Evolutionary conservation across 306 rosid species (phyloP), one percentile per base, ranked within the genome.

Genomic region (Cucurbita pepo): DNA sequence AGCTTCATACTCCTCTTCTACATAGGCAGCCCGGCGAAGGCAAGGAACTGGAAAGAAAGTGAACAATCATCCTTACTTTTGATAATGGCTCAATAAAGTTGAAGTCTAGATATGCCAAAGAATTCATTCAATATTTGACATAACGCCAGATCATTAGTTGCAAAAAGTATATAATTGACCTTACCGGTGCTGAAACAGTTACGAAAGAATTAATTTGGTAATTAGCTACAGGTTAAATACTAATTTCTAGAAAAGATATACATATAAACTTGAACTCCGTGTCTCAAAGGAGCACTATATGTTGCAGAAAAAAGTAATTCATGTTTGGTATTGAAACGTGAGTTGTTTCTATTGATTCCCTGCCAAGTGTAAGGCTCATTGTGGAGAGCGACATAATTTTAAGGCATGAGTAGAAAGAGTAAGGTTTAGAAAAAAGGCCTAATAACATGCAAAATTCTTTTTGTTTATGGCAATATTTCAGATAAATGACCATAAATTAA

Each of bases 1-100:
- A 72, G 99, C 99, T 85, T 94, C 99, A 58, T 94, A 94, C 73
- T 94, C 99, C 83, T 91, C 99, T 84, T 89, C 97, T 47, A 94
- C 83, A 82, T 87, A 90, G 30, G 89, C 91, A 76, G 92, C 99
- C 79, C 97, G 92, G 21, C 96, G 86, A 63, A 88, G 78, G 85
- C 99, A 94, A 75, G 97, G 99, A 79, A 94, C 99, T 90, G 90
- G 71, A 67, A 69, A 73, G 54, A 14, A 75, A 61, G 30, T 22
- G 57, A 56, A 71, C 6, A 57, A 43, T 6, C 30, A 43, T 51
- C 65, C 34, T 60, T 70, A 60, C n/a, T 73, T 22, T 19, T 44
- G 8, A 43, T 44, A 54, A 52, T 30, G 75, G 18, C 56, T 71
- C 50, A 54, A 55, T 41, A 51, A 54, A 55, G 56, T 5, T 47